A percentile compares a stretch with the other conserved stretches of the same genome.
These are phyloP conservation scores for carrot (Daucus carota) DNA, from an alignment of 129 eudicot species.

Conservation along the genomic window DH1_v3.0 NC_030383.2:45141501-45142000, in stretches of 20 bases:
- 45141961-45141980: too few species aligned
- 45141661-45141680: background rate
- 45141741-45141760: background rate
- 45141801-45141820: background rate
- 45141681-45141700: background rate
- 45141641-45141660: background rate
- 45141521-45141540: background rate
- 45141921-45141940: too few species aligned
- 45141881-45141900: too few species aligned
- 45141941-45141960: too few species aligned
- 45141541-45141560: background rate
- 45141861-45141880: too few species aligned
- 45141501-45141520: conserved; percentile 1
- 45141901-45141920: too few species aligned
- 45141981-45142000: too few species aligned
- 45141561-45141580: background rate
- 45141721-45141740: background rate
- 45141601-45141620: background rate
- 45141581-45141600: background rate
- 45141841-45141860: background rate
- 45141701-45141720: background rate
- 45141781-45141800: background rate
- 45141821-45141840: background rate
- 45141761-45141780: background rate
- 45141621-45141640: background rate